Evolutionary conservation across 2,329 filamentous ascomycete species (phyloP).

Genomic region (Chaetomium olivaceum): DNA sequence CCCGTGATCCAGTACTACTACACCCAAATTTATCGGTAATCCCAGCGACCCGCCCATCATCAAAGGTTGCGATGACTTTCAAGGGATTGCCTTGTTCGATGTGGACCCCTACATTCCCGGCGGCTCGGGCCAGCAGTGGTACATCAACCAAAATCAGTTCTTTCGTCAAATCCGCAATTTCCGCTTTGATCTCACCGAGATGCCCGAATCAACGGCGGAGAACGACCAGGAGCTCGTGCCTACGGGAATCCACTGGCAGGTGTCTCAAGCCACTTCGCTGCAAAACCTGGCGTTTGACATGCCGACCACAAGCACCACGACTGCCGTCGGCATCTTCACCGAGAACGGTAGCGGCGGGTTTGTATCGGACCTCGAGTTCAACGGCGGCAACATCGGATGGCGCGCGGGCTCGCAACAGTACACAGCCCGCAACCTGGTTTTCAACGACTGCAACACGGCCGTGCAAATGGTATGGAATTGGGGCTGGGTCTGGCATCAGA

Average conservation of each 20-base stretch:
- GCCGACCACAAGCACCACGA: constrained; percentile 36
- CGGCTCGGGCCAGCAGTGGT: background rate
- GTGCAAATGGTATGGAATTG: constrained; percentile 72
- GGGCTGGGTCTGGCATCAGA: constrained; percentile 46
- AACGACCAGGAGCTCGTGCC: constrained; percentile 35
- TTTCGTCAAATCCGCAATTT: constrained; percentile 60
- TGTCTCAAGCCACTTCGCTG: constrained; percentile 62
- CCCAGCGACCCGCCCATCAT: constrained; percentile 57
- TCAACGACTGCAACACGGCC: constrained; percentile 63
- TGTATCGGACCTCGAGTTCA: constrained; percentile 57
- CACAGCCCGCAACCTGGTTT: constrained; percentile 46
- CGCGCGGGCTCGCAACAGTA: constrained; percentile 10
- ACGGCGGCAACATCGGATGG: constrained; percentile 58
- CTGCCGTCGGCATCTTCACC: constrained; percentile 54
- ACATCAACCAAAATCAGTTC: constrained; percentile 44
- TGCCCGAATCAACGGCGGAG: constrained; percentile 44
- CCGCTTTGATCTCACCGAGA: constrained; percentile 55
- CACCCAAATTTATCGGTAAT: constrained; percentile 70
- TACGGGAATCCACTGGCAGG: constrained; percentile 68
- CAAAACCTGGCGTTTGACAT: constrained; percentile 57
- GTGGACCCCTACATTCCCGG: constrained; percentile 44
- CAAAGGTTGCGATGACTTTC: constrained; percentile 53
- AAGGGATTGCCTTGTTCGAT: constrained; percentile 49
- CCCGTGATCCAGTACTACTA: constrained; percentile 70
- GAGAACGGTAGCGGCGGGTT: constrained; percentile 43